Percentiles rank a stretch among this genome's conserved stretches.
These are phyloP conservation scores for Syzygium aqueum DNA, from an alignment of 345 rosid species.

Conservation along the genomic window DNA sequence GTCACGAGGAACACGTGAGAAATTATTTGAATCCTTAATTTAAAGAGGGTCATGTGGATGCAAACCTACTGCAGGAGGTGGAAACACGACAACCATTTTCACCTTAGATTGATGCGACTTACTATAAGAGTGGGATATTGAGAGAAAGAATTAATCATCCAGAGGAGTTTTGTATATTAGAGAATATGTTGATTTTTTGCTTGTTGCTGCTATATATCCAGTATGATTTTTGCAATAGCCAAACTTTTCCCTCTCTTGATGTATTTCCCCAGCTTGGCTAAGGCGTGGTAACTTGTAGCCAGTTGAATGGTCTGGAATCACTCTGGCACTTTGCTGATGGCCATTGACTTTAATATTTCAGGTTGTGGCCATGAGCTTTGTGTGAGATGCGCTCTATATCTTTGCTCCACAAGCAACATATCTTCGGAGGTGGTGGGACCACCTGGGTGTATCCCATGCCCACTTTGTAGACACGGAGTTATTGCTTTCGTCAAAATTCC, in stretches of 20 bases:
- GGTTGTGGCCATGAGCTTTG: slow-evolving; percentile 96
- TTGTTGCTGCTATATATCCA: background rate
- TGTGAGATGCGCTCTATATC: slow-evolving; percentile 88
- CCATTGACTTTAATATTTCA: slow-evolving; percentile 14
- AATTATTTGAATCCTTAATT: background rate
- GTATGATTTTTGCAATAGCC: background rate
- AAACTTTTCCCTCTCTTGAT: background rate
- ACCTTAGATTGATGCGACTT: background rate
- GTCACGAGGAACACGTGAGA: background rate
- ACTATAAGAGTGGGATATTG: background rate
- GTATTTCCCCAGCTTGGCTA: background rate
- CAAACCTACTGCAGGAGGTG: background rate
- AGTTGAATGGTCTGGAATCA: background rate
- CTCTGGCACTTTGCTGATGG: background rate
- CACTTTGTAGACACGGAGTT: slow-evolving; percentile 89
- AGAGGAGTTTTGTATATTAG: background rate
- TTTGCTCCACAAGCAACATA: slow-evolving; percentile 74
- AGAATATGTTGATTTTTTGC: background rate
- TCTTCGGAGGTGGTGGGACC: slow-evolving; percentile 57
- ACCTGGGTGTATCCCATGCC: slow-evolving; percentile 91
- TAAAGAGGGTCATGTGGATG: background rate
- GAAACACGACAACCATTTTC: background rate
- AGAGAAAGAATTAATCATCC: background rate
- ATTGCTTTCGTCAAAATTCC: slow-evolving; percentile 61
- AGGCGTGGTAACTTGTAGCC: background rate